Percentiles rank a stretch among this genome's conserved stretches.
Evolutionary conservation across 164 flowering plant genomes (phyloP).

Genomic region (Berberis thunbergii): DNA sequence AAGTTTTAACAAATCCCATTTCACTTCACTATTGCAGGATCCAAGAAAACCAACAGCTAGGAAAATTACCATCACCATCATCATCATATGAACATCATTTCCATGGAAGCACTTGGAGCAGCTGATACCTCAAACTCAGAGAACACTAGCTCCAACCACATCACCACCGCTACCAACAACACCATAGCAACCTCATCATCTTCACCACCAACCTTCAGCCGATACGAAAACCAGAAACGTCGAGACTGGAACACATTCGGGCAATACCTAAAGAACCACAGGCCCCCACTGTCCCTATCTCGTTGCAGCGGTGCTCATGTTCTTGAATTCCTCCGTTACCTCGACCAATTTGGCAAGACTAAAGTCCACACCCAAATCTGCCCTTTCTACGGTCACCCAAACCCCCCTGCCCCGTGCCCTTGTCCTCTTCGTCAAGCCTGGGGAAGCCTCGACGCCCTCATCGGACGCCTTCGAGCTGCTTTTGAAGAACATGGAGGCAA

Average conservation of each 20-base stretch:
- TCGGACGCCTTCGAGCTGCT: conserved; percentile 4
- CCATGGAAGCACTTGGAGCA: neutral
- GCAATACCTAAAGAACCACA: conserved; percentile 2
- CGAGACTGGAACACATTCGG: conserved; percentile 5
- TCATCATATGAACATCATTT: neutral
- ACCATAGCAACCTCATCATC: neutral
- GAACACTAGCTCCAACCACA: neutral
- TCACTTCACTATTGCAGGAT: neutral
- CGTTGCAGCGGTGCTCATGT: conserved; percentile 1
- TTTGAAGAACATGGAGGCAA: conserved; percentile 42
- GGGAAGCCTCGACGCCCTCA: conserved; percentile 6
- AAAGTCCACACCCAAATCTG: conserved; percentile 1
- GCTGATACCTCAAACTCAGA: neutral
- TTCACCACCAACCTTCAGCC: neutral
- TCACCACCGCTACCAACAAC: neutral
- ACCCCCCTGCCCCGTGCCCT: conserved; percentile 4
- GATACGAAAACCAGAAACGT: neutral
- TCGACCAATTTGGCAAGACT: conserved; percentile 4
- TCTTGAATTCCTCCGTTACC: neutral
- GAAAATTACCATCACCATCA: neutral
- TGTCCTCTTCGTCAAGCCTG: conserved; percentile 4
- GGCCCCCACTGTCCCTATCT: conserved; percentile 1
- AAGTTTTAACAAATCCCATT: no score
- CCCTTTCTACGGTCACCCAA: neutral
- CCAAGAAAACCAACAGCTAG: neutral